Percentiles rank a stretch among this genome's conserved stretches.
These are phyloP conservation scores for Flueggea neowawraea DNA, from an alignment of 441 rosid species.

Conservation along the genomic window DNA sequence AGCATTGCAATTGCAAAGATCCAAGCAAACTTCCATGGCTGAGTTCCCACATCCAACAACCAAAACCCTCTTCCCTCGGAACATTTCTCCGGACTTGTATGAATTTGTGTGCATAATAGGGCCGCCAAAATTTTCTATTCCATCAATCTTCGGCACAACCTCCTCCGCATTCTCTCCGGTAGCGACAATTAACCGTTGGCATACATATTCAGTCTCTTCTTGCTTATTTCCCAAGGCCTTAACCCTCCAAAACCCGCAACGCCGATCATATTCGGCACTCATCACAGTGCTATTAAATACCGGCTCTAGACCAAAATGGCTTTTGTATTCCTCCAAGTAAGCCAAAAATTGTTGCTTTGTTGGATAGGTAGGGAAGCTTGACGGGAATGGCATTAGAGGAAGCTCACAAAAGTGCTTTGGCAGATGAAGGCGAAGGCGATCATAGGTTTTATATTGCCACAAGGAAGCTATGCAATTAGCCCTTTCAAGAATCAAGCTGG, in stretches of 20 bases:
- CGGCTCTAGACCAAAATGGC: conserved; percentile 38
- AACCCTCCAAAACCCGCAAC: conserved; percentile 48
- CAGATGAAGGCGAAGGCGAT: conserved; percentile 82
- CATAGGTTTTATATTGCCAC: conserved; percentile 79
- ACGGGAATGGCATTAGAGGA: conserved; percentile 68
- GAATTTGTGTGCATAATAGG: conserved; percentile 52
- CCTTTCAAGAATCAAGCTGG: conserved; percentile 66
- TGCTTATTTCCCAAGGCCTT: conserved; percentile 35
- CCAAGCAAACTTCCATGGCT: conserved; percentile 86
- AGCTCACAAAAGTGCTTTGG: conserved; percentile 78
- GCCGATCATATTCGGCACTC: conserved; percentile 51
- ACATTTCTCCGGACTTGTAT: conserved; percentile 52
- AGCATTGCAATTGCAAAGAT: conserved; percentile 68
- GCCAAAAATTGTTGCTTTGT: conserved; percentile 61
- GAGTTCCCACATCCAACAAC: conserved; percentile 94
- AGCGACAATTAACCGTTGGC: conserved; percentile 69
- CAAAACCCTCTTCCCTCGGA: conserved; percentile 50
- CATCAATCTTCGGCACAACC: conserved; percentile 52
- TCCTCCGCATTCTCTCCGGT: conserved; percentile 83
- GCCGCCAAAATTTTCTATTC: conserved; percentile 51
- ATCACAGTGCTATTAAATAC: conserved; percentile 50
- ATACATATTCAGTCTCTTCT: conserved; percentile 39
- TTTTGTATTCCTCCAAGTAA: conserved; percentile 46
- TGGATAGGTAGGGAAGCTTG: conserved; percentile 67
- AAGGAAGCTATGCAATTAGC: conserved; percentile 63